These are phyloP conservation scores for Trametes pubescens DNA, from an alignment of 1,284 basidiomycete species.

Conservation along the genomic window DNA sequence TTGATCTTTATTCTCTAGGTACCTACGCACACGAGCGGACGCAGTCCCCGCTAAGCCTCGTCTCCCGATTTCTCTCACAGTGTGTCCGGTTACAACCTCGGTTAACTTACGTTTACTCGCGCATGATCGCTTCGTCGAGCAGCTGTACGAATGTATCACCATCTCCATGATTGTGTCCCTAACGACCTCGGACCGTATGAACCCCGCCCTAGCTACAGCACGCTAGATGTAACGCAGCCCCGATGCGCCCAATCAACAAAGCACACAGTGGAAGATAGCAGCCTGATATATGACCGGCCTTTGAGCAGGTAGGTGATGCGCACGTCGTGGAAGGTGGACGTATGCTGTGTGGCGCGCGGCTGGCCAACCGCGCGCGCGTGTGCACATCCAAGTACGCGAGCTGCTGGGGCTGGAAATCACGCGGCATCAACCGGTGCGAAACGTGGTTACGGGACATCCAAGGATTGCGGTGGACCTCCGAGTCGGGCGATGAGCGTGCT, in stretches of 20 bases:
- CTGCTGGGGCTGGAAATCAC: not conserved
- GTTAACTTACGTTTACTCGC: constrained; percentile 14
- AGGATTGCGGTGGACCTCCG: not conserved
- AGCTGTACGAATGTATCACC: constrained; percentile 25
- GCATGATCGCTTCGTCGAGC: constrained; percentile 14
- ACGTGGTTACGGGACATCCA: constrained; percentile 8
- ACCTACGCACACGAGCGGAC: not conserved
- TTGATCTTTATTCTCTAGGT: not conserved
- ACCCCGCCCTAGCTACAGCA: not conserved
- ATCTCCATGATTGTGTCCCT: constrained; percentile 7
- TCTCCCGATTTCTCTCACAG: not conserved
- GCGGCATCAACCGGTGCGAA: not conserved
- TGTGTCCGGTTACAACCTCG: not conserved
- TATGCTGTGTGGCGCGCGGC: not conserved
- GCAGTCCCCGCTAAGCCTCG: not conserved
- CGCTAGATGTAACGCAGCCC: not conserved
- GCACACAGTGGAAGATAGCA: not conserved
- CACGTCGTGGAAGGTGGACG: not conserved
- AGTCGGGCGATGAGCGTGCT: not conserved
- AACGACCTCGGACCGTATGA: not conserved
- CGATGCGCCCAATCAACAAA: not conserved
- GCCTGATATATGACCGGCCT: not conserved
- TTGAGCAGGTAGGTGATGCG: constrained; percentile 2
- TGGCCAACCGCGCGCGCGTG: not conserved
- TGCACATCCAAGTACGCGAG: not conserved